phyloP scores from a whole-genome alignment of 2,329 filamentous ascomycete genomes.

The Venturia carpophila region DNA sequence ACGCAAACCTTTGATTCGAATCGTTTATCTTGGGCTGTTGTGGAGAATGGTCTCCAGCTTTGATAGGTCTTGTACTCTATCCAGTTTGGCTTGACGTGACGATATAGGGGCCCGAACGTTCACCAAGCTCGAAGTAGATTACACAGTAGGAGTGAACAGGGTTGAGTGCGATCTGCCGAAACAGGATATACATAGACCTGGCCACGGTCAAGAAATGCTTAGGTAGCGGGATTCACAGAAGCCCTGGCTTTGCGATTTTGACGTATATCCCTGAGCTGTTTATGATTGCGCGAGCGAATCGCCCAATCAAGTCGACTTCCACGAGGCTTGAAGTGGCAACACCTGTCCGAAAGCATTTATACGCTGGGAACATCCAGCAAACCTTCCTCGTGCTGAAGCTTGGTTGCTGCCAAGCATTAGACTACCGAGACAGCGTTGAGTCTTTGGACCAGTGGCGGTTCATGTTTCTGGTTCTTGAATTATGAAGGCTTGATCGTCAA shows the following conservation, averaged over 20 bases:
- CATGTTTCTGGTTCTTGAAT: not conserved
- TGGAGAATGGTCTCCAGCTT: not conserved
- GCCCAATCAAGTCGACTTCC: not conserved
- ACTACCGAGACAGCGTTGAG: not conserved
- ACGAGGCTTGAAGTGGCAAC: not conserved
- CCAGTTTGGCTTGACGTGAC: not conserved
- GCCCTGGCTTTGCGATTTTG: not conserved
- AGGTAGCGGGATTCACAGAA: not conserved
- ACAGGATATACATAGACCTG: not conserved
- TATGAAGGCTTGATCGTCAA: not conserved
- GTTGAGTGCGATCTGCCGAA: not conserved
- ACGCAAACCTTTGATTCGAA: slow-evolving; percentile 1
- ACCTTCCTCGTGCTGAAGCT: not conserved
- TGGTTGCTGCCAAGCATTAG: not conserved
- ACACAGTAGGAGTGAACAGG: not conserved
- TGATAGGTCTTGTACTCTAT: not conserved
- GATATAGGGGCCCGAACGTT: not conserved
- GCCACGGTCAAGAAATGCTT: not conserved
- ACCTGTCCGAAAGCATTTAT: not conserved
- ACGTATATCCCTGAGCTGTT: not conserved
- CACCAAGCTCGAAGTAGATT: not conserved
- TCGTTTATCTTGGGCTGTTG: not conserved
- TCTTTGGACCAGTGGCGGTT: not conserved
- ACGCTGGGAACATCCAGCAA: not conserved
- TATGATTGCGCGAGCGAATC: not conserved